phyloP scores from a whole-genome alignment of 371 early-diverging fungal species.

The Circinella minor region DNA sequence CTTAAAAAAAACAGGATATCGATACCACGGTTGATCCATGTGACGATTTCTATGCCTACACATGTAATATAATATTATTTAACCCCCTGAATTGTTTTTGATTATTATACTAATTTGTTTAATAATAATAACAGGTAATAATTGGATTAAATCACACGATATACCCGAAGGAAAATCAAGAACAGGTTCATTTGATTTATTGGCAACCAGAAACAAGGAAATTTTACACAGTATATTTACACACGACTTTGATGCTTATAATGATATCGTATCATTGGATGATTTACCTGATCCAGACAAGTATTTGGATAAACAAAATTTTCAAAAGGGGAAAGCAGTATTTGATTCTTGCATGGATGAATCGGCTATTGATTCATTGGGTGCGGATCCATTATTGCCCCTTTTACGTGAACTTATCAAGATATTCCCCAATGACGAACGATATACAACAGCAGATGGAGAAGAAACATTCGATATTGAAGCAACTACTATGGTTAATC shows the following conservation, averaged over 20 bases:
- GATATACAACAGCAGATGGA: background rate
- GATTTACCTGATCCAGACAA: slow-evolving; percentile 41
- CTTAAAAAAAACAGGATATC: slow-evolving; percentile 32
- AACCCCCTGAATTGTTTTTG: slow-evolving; percentile 2
- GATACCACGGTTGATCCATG: slow-evolving; percentile 49
- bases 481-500: background rate
- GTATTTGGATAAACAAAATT: slow-evolving; percentile 49
- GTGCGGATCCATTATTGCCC: slow-evolving; percentile 51
- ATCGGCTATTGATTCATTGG: slow-evolving; percentile 43
- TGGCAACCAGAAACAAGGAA: slow-evolving; percentile 60
- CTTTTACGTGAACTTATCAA: slow-evolving; percentile 39
- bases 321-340: slow-evolving; percentile 50
- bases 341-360: slow-evolving; percentile 66
- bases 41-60: slow-evolving; percentile 54
- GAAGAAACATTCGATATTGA: background rate
- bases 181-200: slow-evolving; percentile 34
- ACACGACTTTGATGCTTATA: slow-evolving; percentile 43
- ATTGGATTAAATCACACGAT: slow-evolving; percentile 48
- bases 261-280: slow-evolving; percentile 19
- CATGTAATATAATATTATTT: slow-evolving; percentile 44
- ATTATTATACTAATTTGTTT: background rate
- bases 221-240: slow-evolving; percentile 57
- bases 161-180: slow-evolving; percentile 59
- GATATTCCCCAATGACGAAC: slow-evolving; percentile 17
- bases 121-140: slow-evolving; percentile 42